Percentiles rank a stretch among this genome's conserved stretches.
These are phyloP conservation scores for Septoria linicola DNA, from an alignment of 2,329 filamentous ascomycete species.

Conservation along the genomic window DNA sequence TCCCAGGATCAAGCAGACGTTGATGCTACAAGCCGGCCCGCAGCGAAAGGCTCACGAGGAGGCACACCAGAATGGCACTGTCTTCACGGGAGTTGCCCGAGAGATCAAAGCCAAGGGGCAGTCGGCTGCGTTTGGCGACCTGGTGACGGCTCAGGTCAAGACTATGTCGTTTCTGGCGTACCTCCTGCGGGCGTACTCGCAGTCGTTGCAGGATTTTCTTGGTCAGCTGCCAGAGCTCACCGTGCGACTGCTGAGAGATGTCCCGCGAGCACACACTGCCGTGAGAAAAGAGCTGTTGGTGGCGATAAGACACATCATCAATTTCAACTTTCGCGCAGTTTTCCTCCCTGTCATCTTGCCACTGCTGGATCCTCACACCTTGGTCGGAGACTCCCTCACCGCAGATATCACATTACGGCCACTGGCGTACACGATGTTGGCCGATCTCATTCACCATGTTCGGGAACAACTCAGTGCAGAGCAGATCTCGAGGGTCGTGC, in stretches of 20 bases:
- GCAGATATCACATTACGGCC: conserved; percentile 96
- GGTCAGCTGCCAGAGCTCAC: conserved; percentile 83
- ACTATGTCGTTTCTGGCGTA: conserved; percentile 99
- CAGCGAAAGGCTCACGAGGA: conserved; percentile 90
- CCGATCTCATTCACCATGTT: conserved; percentile 95
- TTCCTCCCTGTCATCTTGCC: conserved; percentile 95
- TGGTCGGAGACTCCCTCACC: conserved; percentile 93
- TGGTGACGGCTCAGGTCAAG: conserved; percentile 97
- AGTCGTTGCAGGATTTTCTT: conserved; percentile 84
- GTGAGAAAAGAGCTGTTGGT: conserved; percentile 93
- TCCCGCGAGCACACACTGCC: conserved; percentile 88
- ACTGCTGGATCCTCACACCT: conserved; percentile 84
- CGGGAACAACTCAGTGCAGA: conserved; percentile 82
- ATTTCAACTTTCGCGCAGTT: conserved; percentile 96
- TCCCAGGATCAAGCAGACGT: conserved; percentile 85
- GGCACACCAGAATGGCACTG: conserved; percentile 72
- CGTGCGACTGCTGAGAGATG: conserved; percentile 87
- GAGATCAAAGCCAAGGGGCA: conserved; percentile 78
- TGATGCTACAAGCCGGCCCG: conserved; percentile 84
- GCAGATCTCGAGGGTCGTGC: conserved; percentile 92
- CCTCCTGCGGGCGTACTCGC: conserved; percentile 80
- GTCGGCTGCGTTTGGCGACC: conserved; percentile 83
- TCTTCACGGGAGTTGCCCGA: conserved; percentile 90
- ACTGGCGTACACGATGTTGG: conserved; percentile 95
- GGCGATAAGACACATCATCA: conserved; percentile 96